Conservation (phyloP, 1,284 basidiomycete genomes). For the Melanopsichium pennsylvanicum region DNA sequence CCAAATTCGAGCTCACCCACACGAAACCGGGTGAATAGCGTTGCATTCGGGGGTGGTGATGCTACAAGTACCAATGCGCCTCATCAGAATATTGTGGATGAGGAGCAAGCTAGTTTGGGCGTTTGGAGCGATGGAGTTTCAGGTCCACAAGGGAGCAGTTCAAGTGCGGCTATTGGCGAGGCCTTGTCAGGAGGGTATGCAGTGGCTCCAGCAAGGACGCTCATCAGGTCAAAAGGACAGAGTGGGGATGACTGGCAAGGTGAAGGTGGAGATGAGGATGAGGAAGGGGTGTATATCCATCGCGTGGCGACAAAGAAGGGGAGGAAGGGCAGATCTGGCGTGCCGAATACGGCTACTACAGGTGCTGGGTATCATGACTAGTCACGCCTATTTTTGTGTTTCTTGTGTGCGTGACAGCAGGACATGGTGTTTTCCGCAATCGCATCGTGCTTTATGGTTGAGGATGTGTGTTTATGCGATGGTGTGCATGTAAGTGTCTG, state of each 20-base stretch:
- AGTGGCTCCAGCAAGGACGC: slow-evolving; percentile 19
- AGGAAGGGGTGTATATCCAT: slow-evolving; percentile 55
- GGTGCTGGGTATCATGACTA: slow-evolving; percentile 15
- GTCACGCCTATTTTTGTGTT: too few relatives aligned
- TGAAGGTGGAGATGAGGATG: slow-evolving; percentile 27
- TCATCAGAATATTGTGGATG: background rate
- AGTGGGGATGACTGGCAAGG: slow-evolving; percentile 10
- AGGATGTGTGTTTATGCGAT: too few relatives aligned
- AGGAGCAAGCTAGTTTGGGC: slow-evolving; percentile 4
- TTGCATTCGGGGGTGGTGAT: background rate
- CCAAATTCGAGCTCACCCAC: slow-evolving; percentile 2
- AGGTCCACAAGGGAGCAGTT: slow-evolving; percentile 24
- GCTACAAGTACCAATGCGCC: background rate
- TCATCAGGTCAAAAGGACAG: background rate
- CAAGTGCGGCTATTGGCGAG: slow-evolving; percentile 31
- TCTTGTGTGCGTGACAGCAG: too few relatives aligned
- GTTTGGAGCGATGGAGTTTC: slow-evolving; percentile 35
- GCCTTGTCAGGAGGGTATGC: slow-evolving; percentile 28
- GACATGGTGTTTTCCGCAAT: background rate
- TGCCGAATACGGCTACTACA: background rate
- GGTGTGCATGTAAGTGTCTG: too few relatives aligned
- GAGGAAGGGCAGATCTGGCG: slow-evolving; percentile 3
- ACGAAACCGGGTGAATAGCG: background rate
- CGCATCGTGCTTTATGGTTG: background rate
- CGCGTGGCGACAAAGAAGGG: background rate